Evolutionary conservation across 2,329 filamentous ascomycete species (phyloP), one percentile per base, ranked within the genome.

Genomic region (Aspergillus ochraceoroseus): DNA sequence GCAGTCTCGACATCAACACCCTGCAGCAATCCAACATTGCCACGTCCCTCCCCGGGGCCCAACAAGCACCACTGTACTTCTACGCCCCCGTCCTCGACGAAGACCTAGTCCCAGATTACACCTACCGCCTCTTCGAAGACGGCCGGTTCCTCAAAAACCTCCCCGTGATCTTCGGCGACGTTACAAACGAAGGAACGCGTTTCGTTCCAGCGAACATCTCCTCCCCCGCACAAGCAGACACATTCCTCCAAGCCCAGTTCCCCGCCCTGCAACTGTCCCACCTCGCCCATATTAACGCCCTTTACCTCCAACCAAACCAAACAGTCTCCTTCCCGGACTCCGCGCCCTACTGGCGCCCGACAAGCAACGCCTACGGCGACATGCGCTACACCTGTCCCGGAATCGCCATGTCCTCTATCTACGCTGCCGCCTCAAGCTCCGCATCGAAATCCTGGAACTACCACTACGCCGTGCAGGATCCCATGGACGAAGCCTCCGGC

Each of bases 381-480:
- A 70, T 83, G 51, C 70, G 79, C 4, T 83, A 83, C 59, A 79
- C 70, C 49, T 85, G 82, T 49, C 77, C 80, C 0, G 75, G 74
- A 0, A 68, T 82, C 26, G 75, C 70, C 61, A 64, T 82, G 55
- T 73, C 70, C 1, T 56, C 66, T 6, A 60, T 65, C 1, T 66
- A 67, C 31, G 61, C 64, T 2, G 49, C 56, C 17, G 52, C 55
- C 23, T n/a, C n/a, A n/a, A n/a, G n/a, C n/a, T n/a, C n/a, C 52
- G 53, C 18, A 27, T 22, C 17, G 57, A 12, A 1, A 76, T 72
- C n/a, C 15, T 89, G 77, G 74, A 82, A 79, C 55, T 89, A 89
- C 58, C 76, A 76, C 28, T 86, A 80, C 65, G 75, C 82, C 40
- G 83, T 87, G 3, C 65, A 77, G 28, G 82, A 86, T 46, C 72